Evolutionary conservation across 371 early-diverging fungal genomes (phyloP).

Genomic region (Fennellomyces sp.): DNA sequence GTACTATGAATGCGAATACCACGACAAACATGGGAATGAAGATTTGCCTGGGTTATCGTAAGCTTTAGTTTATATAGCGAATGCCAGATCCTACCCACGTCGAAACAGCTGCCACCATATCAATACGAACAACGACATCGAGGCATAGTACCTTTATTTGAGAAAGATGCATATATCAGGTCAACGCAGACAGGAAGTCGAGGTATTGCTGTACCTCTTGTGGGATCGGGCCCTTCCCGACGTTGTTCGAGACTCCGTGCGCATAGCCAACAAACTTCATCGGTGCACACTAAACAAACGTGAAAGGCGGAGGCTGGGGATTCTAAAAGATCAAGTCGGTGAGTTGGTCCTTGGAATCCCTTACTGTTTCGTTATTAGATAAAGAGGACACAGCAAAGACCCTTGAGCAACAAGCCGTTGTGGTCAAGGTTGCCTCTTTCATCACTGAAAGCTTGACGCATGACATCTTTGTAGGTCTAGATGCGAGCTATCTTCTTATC

Average conservation of each 20-base stretch:
- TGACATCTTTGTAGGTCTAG: neutral
- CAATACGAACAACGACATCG: too few species aligned
- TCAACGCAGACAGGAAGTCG: too few species aligned
- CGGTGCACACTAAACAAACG: neutral
- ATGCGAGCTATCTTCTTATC: neutral
- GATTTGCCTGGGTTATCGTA: neutral
- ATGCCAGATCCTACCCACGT: too few species aligned
- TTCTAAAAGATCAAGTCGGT: neutral
- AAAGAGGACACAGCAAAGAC: neutral
- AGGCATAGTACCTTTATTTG: too few species aligned
- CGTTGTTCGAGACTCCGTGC: neutral
- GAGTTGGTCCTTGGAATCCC: neutral
- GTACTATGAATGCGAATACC: too few species aligned
- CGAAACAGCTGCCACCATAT: too few species aligned
- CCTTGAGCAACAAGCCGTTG: neutral
- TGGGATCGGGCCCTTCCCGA: neutral
- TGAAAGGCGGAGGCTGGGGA: neutral
- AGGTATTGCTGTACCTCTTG: neutral
- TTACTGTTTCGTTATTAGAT: neutral
- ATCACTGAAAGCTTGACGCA: neutral
- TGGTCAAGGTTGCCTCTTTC: neutral
- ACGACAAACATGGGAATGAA: neutral
- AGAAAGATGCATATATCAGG: too few species aligned
- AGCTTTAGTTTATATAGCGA: neutral
- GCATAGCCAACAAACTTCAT: neutral